phyloP scores from a whole-genome alignment of 1,284 basidiomycete species.

The Papiliotrema laurentii region DNA sequence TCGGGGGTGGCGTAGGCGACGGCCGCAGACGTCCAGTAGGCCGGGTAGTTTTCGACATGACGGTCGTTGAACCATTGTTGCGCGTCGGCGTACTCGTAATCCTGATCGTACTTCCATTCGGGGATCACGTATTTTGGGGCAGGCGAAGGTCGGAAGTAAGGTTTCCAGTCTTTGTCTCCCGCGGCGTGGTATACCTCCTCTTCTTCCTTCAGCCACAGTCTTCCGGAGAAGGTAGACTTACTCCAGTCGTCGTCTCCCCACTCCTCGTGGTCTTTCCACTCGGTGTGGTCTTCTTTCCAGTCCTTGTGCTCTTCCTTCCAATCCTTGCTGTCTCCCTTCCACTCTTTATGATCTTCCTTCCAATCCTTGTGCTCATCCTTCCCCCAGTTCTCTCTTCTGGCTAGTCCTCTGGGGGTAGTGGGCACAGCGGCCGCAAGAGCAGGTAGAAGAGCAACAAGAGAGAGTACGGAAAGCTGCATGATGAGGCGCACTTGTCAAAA shows the following conservation, averaged over 20 bases:
- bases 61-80: conserved; percentile 7
- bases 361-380: conserved; percentile 14
- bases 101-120: conserved; percentile 6
- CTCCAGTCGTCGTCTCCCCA: conserved; percentile 2
- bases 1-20: conserved; percentile 33
- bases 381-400: conserved; percentile 8
- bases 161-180: conserved; percentile 2
- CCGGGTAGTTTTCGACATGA: conserved; percentile 15
- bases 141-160: conserved; percentile 4
- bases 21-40: conserved; percentile 44
- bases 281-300: too few species aligned
- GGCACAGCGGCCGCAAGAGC: conserved; percentile 17
- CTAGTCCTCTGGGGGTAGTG: conserved; percentile 3
- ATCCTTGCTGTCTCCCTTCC: too few species aligned
- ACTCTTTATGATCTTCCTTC: background rate
- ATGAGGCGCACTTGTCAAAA: too few species aligned
- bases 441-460: conserved; percentile 16
- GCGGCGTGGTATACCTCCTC: background rate
- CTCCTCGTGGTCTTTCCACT: too few species aligned
- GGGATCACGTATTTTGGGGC: background rate
- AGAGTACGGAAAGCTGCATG: conserved; percentile 8
- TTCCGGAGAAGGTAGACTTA: background rate
- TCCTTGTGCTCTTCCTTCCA: conserved; percentile 14
- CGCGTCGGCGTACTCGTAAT: conserved; percentile 6
- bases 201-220: background rate